phyloP scores from a whole-genome alignment of 1,284 basidiomycete species.

The Ustilago cynodontis region DNA sequence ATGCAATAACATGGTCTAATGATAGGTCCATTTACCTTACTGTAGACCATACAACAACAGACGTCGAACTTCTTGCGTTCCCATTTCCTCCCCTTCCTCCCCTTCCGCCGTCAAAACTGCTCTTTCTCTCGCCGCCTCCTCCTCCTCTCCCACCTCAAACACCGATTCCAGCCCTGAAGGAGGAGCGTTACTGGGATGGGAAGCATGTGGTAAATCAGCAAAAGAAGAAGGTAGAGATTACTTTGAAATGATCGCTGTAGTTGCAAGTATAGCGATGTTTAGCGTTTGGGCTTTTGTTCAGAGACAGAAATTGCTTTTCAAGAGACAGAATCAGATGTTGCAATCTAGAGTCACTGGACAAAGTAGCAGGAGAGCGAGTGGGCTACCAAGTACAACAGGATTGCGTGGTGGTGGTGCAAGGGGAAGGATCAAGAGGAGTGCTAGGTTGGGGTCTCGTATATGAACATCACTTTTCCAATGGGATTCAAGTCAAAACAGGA shows the following conservation, averaged over 20 bases:
- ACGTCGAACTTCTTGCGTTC: constrained; percentile 42
- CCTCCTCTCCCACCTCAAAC: not conserved
- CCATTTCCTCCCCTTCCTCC: constrained; percentile 6
- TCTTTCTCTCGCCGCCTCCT: not conserved
- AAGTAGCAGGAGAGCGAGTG: not conserved
- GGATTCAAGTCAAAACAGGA: too few species aligned
- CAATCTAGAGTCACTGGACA: constrained; percentile 27
- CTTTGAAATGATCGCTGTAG: constrained; percentile 48
- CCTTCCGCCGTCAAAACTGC: constrained; percentile 15
- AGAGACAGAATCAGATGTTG: constrained; percentile 28
- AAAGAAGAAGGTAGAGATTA: constrained; percentile 47
- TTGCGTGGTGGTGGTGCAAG: not conserved
- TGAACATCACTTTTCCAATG: too few species aligned
- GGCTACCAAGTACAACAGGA: not conserved
- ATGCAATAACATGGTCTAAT: too few species aligned
- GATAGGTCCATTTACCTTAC: constrained; percentile 45
- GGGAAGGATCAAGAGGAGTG: constrained; percentile 27
- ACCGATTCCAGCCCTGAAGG: too few species aligned
- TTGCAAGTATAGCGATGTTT: constrained; percentile 37
- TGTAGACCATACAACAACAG: constrained; percentile 64
- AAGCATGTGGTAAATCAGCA: constrained; percentile 52
- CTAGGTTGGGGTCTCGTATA: constrained; percentile 3
- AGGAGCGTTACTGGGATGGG: constrained; percentile 29
- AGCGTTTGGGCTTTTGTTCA: constrained; percentile 36
- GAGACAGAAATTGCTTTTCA: constrained; percentile 39